Conservation (phyloP, 2,329 filamentous ascomycete genomes). For the Corinectria fuckeliana region DNA sequence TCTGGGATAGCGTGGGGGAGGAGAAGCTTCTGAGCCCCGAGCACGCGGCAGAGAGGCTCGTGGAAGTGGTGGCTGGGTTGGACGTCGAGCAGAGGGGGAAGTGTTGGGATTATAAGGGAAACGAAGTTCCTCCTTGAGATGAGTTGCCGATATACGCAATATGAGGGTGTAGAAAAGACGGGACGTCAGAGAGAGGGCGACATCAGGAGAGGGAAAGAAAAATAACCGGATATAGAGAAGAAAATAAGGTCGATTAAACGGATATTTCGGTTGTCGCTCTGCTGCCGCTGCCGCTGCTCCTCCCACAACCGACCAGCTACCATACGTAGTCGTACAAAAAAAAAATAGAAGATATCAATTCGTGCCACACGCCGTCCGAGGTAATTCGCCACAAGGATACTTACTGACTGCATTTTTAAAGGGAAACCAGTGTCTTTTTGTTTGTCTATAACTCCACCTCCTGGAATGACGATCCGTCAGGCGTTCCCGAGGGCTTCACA, state of each 20-base stretch:
- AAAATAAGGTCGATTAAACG: conserved; percentile 32
- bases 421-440: conserved; percentile 2
- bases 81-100: conserved; percentile 61
- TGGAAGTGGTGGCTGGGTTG: conserved; percentile 62
- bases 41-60: conserved; percentile 69
- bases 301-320: conserved; percentile 20
- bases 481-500: conserved; percentile 53
- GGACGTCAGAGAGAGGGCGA: neutral
- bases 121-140: conserved; percentile 51
- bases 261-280: conserved; percentile 25
- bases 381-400: neutral
- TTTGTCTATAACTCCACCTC: conserved; percentile 62
- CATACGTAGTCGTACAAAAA: conserved; percentile 23
- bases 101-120: conserved; percentile 74
- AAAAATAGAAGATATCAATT: conserved; percentile 13
- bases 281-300: conserved; percentile 24
- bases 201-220: conserved; percentile 3
- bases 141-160: neutral
- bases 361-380: conserved; percentile 7
- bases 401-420: conserved; percentile 3
- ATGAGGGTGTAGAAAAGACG: neutral
- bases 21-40: conserved; percentile 70
- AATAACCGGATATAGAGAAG: too few species aligned
- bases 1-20: conserved; percentile 69
- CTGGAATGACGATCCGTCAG: conserved; percentile 67